Evolutionary conservation across 257 asterid genomes (phyloP), one percentile per base, ranked within the genome.

Genomic region (Penstemon davidsonii): DNA sequence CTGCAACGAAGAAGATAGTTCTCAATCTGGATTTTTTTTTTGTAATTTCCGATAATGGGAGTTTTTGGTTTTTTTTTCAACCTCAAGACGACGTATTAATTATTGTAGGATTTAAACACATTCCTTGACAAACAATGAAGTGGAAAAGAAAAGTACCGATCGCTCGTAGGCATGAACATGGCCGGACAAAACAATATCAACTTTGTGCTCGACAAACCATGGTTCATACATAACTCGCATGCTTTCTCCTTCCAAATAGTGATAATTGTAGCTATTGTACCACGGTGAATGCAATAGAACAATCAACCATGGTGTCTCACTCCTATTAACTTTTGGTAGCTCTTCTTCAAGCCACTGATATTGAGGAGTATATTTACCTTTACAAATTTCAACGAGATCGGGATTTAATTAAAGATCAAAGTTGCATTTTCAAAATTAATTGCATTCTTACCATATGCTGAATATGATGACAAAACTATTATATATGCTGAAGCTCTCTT

Each of bases 141-240:
- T 18, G 15, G 8, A 4, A 2, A 11, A 44, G 13, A 8, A 33
- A 8, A 79, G 3, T 79, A 90, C 94, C 18, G 91, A 79, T 62
- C 97, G 78, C 56, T 90, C 97, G 46, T 90, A 87, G 19, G 97
- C 96, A 43, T 90, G 96, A 60, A 90, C 96, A 45, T 88, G 96
- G 54, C 97, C 96, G 0, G 97, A 81, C 64, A 90, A 85, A 43
- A 90, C 95, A 43, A 88, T 12, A 71, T 90, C 96, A 47, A 90
- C 96, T 81, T 86, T 91, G 85, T 86, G 71, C 68, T 81, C 0
- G 6, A 91, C 89, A 57, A 90, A 84, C 95, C 90, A 88, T 3
- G 83, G 73, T 65, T 88, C 96, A 9, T 39, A 90, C 82, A 86
- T 73, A n/a, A 88, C 96, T 73, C 97, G 80, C 97, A 90, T 88